Base-by-base conservation (phyloP, 768 basidiomycete genomes). In the Tulasnella sp. region DNA sequence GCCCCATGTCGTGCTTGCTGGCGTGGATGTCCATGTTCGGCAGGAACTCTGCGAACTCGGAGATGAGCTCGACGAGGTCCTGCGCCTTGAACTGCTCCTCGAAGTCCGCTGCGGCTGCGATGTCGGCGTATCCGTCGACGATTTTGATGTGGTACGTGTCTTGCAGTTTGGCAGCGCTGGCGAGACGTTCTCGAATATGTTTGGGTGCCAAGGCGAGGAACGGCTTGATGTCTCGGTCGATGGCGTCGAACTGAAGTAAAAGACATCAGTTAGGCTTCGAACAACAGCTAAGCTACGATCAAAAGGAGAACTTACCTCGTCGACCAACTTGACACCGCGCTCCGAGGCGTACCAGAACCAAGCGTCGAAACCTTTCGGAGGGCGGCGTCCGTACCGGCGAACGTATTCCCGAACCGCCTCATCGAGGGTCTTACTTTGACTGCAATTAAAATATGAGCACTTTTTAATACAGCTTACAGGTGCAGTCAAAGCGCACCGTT, bases 341-440 rank as follows among this genome's bases (percentile, higher is more conserved):
- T 22, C 16, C 17, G 47, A 19, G 19, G 73, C 77, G 8, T 75
- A 80, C 16, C 40, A 29, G 42, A 41, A 84, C 83, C 83, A 84
- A 32, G 80, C 79, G 32, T 84, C 82, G 71, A 84, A 84, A 1
- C 84, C 84, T 44, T 76, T 78, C 8, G 83, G 83, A 0, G 83
- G 83, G 4, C 73, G 67, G 11, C 81, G 78, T 40, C 72, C 75
- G 34, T 82, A 82, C 12, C 81, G 77, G 14, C 79, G 74, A 66
- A 73, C 76, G 64, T 84, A 84, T 72, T 84, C 83, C 7, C 72
- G 71, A 0, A 82, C 79, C 0, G 83, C 83, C 67, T 80, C 77
- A 0, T 76, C 77, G 5, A 84, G 76, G 0, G 81, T 80, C 37
- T 67, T 79, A 52, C 83, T 84, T 35, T 81, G 82, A 0, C 78